Conservation (phyloP, 2,329 filamentous ascomycete genomes). For the Exophiala sideris region DNA sequence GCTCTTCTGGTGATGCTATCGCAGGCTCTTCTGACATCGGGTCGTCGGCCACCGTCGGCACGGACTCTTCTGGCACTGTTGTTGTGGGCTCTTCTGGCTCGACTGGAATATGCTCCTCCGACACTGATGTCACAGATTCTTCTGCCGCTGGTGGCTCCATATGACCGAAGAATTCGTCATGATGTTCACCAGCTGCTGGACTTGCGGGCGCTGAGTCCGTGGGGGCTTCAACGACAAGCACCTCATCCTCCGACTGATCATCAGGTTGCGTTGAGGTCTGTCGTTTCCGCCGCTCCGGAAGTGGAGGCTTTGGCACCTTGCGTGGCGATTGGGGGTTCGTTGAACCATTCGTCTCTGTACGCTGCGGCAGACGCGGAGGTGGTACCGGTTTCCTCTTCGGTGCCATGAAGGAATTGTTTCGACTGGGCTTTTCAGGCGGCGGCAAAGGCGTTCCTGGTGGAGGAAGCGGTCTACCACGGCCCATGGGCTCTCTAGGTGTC, state of each 20-base stretch:
- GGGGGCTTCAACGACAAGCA: constrained; percentile 65
- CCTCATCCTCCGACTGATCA: constrained; percentile 42
- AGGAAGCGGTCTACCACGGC: constrained; percentile 75
- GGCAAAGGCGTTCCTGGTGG: constrained; percentile 78
- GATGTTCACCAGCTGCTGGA: constrained; percentile 39
- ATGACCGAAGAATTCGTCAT: constrained; percentile 29
- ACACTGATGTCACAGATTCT: not conserved
- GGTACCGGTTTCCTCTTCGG: constrained; percentile 65
- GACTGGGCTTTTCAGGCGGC: constrained; percentile 56
- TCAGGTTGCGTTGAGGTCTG: constrained; percentile 33
- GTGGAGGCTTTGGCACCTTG: constrained; percentile 36
- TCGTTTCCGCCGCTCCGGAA: constrained; percentile 45
- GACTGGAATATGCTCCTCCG: too few relatives aligned
- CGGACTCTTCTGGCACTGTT: not conserved
- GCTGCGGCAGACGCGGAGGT: constrained; percentile 34
- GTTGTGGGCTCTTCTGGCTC: not conserved
- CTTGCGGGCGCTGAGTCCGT: constrained; percentile 59
- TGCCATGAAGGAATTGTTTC: constrained; percentile 56
- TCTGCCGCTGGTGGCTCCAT: constrained; percentile 15
- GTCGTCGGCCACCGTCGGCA: too few relatives aligned
- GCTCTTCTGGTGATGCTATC: too few relatives aligned
- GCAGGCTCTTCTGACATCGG: too few relatives aligned
- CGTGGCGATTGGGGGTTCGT: constrained; percentile 23
- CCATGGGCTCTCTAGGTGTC: constrained; percentile 66
- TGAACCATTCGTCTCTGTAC: constrained; percentile 29